A percentile compares a stretch with the other conserved stretches of the same genome.
Conservation (phyloP, 306 rosid genomes). For the Corylus heterophylla region DNA sequence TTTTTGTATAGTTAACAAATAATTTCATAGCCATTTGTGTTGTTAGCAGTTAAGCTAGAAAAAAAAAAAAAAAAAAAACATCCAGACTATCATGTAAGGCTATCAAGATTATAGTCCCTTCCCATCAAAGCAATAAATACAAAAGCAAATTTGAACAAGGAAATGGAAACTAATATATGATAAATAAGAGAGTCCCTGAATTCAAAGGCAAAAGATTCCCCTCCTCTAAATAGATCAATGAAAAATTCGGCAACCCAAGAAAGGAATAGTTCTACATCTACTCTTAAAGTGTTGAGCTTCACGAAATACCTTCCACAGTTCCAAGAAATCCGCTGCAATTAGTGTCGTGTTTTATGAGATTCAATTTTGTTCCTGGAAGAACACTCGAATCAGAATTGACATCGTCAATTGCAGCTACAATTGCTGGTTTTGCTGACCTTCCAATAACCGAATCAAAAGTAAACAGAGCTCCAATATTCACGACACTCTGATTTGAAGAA, state of each 20-base stretch:
- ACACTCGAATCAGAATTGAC: slow-evolving; percentile 52
- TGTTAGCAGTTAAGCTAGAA: neutral
- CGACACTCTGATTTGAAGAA: slow-evolving; percentile 40
- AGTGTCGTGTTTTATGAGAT: slow-evolving; percentile 42
- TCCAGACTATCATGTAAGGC: neutral
- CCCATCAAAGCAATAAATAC: neutral
- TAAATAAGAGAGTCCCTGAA: slow-evolving; percentile 1
- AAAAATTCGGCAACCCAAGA: neutral
- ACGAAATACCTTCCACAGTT: slow-evolving; percentile 63
- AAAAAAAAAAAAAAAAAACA: neutral
- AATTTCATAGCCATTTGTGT: no score
- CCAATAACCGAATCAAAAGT: slow-evolving; percentile 61
- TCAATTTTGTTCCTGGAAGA: slow-evolving; percentile 49
- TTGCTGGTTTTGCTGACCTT: slow-evolving; percentile 57
- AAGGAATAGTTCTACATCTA: slow-evolving; percentile 13
- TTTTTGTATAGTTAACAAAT: neutral
- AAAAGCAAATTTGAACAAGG: neutral
- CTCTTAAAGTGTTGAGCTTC: slow-evolving; percentile 25
- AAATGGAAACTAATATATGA: slow-evolving; percentile 4
- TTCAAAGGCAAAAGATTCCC: slow-evolving; percentile 13
- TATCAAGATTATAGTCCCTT: slow-evolving; percentile 13
- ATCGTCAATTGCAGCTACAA: slow-evolving; percentile 57
- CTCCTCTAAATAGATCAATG: neutral
- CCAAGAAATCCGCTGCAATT: slow-evolving; percentile 74
- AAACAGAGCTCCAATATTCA: slow-evolving; percentile 72